Evolutionary conservation across 768 basidiomycete genomes (phyloP), one percentile per base, ranked within the genome.

Genomic region (Hericium alpestre): DNA sequence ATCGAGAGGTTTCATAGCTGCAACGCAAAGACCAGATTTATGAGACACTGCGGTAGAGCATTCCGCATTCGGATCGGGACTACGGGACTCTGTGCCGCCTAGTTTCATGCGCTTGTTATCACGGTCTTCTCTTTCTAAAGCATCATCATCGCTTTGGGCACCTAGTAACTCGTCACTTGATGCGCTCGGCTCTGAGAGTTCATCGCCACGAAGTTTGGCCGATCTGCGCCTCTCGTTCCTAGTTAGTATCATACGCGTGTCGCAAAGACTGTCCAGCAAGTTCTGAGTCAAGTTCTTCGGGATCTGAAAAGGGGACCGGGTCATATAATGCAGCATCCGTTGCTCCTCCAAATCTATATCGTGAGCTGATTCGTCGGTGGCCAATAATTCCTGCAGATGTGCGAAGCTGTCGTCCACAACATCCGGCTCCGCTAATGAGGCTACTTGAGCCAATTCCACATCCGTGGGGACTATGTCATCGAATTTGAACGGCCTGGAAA

Each of bases 401-500:
- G 43, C 43, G 43, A n/a, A 12, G 11, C 8, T 37, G 15, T 22
- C 22, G 23, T 51, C 49, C 49, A 20, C 10, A 23, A 51, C 38
- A 41, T 22, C 9, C 16, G 20, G 9, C 10, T 51, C 23, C 25
- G 9, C 9, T 12, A 51, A 4, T 22, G 25, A 51, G 52, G 16
- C 20, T 18, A 40, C 52, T 22, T 53, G 52, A 38, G 52, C 52
- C 38, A 53, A 16, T 15, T 53, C 52, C 20, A 12, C 38, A 18
- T 53, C 32, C 3, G 52, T 22, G 15, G 49, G 49, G 27, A 51
- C 23, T 27, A 10, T 38, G 23, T 23, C 8, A 13, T 27, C 16
- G 90, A 65, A 51, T 48, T 51, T 50, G 43, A 53, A 11, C 23
- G n/a, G 12, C 48, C 38, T 57, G 38, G 4, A 51, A 32, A 54